Evolutionary conservation across 2,329 filamentous ascomycete species (phyloP).

Genomic region (Botrytis paeoniae): DNA sequence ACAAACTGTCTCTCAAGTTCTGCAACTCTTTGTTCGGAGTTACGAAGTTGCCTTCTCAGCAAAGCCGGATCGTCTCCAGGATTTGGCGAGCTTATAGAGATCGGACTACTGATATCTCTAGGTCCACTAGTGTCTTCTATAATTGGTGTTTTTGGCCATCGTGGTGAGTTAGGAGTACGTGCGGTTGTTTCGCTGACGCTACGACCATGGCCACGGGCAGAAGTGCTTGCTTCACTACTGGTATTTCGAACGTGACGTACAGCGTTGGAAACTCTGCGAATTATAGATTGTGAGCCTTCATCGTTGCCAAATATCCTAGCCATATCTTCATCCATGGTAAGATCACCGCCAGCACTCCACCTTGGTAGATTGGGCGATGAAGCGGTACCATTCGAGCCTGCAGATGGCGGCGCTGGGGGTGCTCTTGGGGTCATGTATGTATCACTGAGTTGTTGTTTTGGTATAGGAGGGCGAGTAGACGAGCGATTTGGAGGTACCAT

Average conservation of each 20-base stretch:
- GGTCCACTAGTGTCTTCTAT: conserved; percentile 50
- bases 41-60: conserved; percentile 72
- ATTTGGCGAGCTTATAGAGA: conserved; percentile 57
- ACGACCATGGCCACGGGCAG: conserved; percentile 51
- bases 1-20: conserved; percentile 80
- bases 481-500: conserved; percentile 32
- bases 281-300: conserved; percentile 72
- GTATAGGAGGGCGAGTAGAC: conserved; percentile 40
- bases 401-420: conserved; percentile 35
- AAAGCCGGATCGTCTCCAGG: conserved; percentile 61
- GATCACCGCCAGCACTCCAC: conserved; percentile 79
- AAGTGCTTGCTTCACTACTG: conserved; percentile 62
- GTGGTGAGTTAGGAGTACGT: conserved; percentile 59
- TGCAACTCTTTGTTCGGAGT: conserved; percentile 78
- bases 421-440: conserved; percentile 39
- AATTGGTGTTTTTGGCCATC: conserved; percentile 66
- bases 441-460: conserved; percentile 41
- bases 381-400: conserved; percentile 41
- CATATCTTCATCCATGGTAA: conserved; percentile 95
- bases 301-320: conserved; percentile 78
- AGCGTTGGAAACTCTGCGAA: conserved; percentile 87
- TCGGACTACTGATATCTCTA: conserved; percentile 70
- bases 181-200: conserved; percentile 69
- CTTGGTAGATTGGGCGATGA: conserved; percentile 65
- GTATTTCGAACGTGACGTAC: conserved; percentile 83